Percentiles rank a stretch among this genome's conserved stretches.
Evolutionary conservation across 2,329 filamentous ascomycete genomes (phyloP).

Genomic region (Cladobotryum protrusum): DNA sequence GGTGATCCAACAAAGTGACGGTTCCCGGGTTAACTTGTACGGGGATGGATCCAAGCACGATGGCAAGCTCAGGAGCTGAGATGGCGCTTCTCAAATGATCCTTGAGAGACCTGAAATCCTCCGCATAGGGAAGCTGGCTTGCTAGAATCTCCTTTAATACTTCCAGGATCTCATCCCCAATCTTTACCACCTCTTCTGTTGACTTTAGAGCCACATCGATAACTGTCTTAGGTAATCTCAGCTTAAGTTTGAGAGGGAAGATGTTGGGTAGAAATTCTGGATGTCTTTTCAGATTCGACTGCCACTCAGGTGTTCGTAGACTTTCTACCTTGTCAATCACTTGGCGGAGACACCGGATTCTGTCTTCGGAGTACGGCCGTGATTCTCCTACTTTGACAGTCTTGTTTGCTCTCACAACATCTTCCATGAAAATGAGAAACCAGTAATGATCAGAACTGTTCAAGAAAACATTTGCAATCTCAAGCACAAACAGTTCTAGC

Average conservation of each 20-base stretch:
- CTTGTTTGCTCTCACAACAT: neutral
- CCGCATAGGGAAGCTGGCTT: neutral
- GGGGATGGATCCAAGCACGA: neutral
- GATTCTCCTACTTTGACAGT: too few relatives aligned
- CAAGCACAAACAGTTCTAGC: neutral
- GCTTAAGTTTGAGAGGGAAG: slow-evolving; percentile 1
- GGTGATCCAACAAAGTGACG: slow-evolving; percentile 14
- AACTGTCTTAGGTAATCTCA: neutral
- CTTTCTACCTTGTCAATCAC: slow-evolving; percentile 2
- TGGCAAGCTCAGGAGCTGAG: neutral
- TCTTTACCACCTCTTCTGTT: neutral
- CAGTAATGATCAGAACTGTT: neutral
- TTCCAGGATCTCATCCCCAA: neutral
- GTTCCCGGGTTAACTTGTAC: neutral
- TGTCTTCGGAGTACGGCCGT: neutral
- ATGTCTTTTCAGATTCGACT: slow-evolving; percentile 1
- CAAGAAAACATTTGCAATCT: neutral
- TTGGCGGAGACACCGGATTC: neutral
- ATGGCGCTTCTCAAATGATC: neutral
- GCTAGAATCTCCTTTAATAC: slow-evolving; percentile 3
- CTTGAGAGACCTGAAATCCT: neutral
- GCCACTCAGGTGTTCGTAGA: slow-evolving; percentile 7
- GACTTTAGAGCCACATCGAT: neutral
- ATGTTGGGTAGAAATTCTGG: slow-evolving; percentile 2
- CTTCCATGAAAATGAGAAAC: neutral